Percentiles rank a stretch among this genome's conserved stretches.
phyloP scores from a whole-genome alignment of 345 rosid genomes.

The Physaria fendleri region DNA sequence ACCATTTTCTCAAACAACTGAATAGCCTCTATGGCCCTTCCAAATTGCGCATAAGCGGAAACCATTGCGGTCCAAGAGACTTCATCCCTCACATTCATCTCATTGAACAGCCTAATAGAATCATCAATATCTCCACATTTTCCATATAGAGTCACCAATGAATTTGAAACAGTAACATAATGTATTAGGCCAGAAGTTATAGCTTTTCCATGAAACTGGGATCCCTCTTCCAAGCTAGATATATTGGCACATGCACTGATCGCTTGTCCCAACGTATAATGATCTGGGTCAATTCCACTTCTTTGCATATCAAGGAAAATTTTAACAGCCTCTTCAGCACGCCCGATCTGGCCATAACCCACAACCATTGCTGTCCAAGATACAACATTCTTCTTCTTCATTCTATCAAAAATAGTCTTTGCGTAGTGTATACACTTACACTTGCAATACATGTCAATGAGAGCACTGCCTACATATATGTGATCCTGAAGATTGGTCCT shows the following conservation, averaged over 20 bases:
- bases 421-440: slow-evolving; percentile 55
- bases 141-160: slow-evolving; percentile 77
- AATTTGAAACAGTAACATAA: slow-evolving; percentile 68
- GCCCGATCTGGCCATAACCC: slow-evolving; percentile 84
- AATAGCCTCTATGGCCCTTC: slow-evolving; percentile 71
- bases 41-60: slow-evolving; percentile 80
- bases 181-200: slow-evolving; percentile 54
- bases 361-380: slow-evolving; percentile 96
- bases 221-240: slow-evolving; percentile 82
- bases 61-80: slow-evolving; percentile 92
- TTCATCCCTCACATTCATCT: slow-evolving; percentile 70
- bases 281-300: slow-evolving; percentile 73
- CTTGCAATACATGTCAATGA: slow-evolving; percentile 92
- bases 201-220: slow-evolving; percentile 77
- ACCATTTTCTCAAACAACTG: slow-evolving; percentile 71
- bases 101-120: slow-evolving; percentile 53
- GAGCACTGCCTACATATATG: slow-evolving; percentile 81
- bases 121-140: slow-evolving; percentile 81
- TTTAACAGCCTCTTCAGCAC: slow-evolving; percentile 67
- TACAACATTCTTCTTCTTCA: slow-evolving; percentile 68
- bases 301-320: slow-evolving; percentile 64
- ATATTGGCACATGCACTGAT: slow-evolving; percentile 90
- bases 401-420: slow-evolving; percentile 52
- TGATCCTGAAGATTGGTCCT: slow-evolving; percentile 52
- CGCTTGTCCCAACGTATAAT: slow-evolving; percentile 76